Evolutionary conservation across 176 grass and related monocot species (phyloP), one percentile per base, ranked within the genome.

Genomic region (Tuctoria greenei): DNA sequence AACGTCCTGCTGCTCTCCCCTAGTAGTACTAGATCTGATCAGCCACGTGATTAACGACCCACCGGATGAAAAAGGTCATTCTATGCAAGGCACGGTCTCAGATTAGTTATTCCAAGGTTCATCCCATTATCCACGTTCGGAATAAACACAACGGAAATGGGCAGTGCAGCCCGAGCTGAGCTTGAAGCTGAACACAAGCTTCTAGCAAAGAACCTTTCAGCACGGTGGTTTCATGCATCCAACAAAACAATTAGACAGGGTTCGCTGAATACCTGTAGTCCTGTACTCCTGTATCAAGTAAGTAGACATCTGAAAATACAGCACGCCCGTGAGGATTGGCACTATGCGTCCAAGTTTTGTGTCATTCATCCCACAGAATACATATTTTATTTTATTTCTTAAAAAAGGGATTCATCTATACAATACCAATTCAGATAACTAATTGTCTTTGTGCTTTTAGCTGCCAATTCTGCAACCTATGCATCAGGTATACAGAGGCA

Each of bases 401-500:
- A 45, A 45, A 45, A 45, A 45, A 13, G 1, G 14, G 11, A 45
- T 45, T 45, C 11, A 13, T 45, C 43, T 45, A 45, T 1, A 45
- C 10, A 45, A 45, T 45, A 45, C 2, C 10, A 45, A 12, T 45
- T 3, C 12, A 10, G 43, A 45, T 13, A 45, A 45, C 43, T 45
- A 3, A 45, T 45, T 45, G 43, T 45, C 10, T 45, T 45, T 45
- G 10, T 13, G 43, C 43, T 12, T 14, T 45, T 45, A 45, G 11
- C 43, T 45, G 10, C 14, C 43, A 45, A 61, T 64, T 63, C 31
- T 63, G 61, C 26, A 61, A 34, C 14, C 13, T 46, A 46, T 15
- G 44, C 43, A 45, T 45, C 43, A 45, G 43, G 11, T 45, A 45
- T 45, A 78, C 82, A 51, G 39, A 74, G 64, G 62, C 16, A 67